Conservation (phyloP, 345 rosid genomes). For the Brassica carinata region DNA sequence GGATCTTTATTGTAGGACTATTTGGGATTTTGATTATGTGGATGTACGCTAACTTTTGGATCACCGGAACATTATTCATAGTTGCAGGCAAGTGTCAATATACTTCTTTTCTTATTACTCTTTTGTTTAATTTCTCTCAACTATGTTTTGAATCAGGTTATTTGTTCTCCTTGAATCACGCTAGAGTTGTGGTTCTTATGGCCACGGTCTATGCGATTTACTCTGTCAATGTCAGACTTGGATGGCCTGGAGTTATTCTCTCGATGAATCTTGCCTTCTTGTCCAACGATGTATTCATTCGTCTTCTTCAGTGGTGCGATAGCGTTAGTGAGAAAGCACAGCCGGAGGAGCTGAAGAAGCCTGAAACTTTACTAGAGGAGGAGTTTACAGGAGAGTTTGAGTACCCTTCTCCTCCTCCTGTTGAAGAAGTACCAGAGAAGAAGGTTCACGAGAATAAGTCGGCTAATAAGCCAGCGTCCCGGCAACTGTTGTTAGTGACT, state of each 20-base stretch:
- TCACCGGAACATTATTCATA: conserved; percentile 85
- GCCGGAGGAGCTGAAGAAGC: conserved; percentile 64
- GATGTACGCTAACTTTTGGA: conserved; percentile 99
- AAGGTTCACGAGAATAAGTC: conserved; percentile 71
- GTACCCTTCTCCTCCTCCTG: conserved; percentile 46
- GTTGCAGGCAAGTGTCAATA: conserved; percentile 76
- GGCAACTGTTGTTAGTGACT: conserved; percentile 52
- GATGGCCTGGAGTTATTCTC: conserved; percentile 90
- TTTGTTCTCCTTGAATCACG: conserved; percentile 87
- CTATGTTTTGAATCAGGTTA: conserved; percentile 64
- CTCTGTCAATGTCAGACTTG: conserved; percentile 84
- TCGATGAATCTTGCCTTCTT: conserved; percentile 87
- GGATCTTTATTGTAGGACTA: conserved; percentile 87
- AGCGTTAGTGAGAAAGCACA: conserved; percentile 60
- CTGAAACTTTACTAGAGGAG: conserved; percentile 58
- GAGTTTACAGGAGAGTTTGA: conserved; percentile 62
- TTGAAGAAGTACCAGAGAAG: conserved; percentile 54
- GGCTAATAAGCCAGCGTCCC: conserved; percentile 39
- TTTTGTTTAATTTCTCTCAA: conserved; percentile 1
- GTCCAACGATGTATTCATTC: conserved; percentile 71
- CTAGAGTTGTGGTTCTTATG: conserved; percentile 79
- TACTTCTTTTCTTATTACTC: background rate
- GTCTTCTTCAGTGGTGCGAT: conserved; percentile 82
- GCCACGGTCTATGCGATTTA: conserved; percentile 72
- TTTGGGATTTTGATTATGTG: conserved; percentile 84